Base-by-base conservation (phyloP, 169 alveolate genomes). In the Eimeria falciformis region DNA sequence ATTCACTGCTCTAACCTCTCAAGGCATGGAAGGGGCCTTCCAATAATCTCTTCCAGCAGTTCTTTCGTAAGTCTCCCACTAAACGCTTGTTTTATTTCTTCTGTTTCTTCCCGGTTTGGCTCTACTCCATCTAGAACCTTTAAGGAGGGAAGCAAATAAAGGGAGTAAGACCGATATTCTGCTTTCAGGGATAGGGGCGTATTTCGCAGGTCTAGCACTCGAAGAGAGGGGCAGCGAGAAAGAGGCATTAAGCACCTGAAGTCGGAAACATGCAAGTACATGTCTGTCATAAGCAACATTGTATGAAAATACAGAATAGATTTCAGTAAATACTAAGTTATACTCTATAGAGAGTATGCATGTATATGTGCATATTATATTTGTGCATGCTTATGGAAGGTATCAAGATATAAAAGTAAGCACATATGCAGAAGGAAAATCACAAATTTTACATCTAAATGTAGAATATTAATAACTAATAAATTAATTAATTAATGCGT, bases 11-110 rank as follows among this genome's bases (percentile, higher is more conserved):
- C 93, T 23, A 7, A 89, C 93, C 58, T 90, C 18, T 73, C 93
- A 33, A 65, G 71, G 73, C 85, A 89, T 2, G 93, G 93, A 5
- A 82, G 90, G 4, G 78, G 69, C 18, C 37, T 77, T 33, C 93
- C 93, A 17, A 89, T 47, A 2, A 89, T 65, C 56, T 77, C 84
- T 62, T 89, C 93, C 71, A 89, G 83, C 73, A 89, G 65, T 82
- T 89, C 93, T n/a, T 66, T 25, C 3, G 93, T 89, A 37, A 89
- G 62, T 90, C 85, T 89, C 40, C 93, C 93, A 2, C 90, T 71
- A 58, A 89, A 89, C 4, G 55, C 90, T 6, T 77, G 89, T 33
- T 56, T 37, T 11, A 89, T 18, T 21, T 89, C 89, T 17, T 29
- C 90, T 33, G 55, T 69, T 18, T 75, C 83, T 23, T 89, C 71